Conservation (phyloP, 305 asterid species). For the Rubia balearica region DNA sequence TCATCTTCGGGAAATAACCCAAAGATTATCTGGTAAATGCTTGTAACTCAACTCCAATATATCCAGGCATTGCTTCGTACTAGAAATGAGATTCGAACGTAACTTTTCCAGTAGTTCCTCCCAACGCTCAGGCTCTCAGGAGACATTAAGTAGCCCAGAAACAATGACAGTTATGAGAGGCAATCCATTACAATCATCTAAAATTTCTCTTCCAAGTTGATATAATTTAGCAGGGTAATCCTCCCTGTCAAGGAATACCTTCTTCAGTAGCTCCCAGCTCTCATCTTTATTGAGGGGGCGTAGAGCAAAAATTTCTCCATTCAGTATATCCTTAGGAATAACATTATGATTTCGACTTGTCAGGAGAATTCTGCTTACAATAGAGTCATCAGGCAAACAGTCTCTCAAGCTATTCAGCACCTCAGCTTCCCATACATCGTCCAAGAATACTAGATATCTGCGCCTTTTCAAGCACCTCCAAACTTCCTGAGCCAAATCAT, state of each 20-base stretch:
- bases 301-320: background rate
- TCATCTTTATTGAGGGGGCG: background rate
- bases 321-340: background rate
- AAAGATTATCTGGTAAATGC: background rate
- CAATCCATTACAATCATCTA: background rate
- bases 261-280: background rate
- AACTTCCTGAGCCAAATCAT: background rate
- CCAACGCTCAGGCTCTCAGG: background rate
- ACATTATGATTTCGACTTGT: slow-evolving; percentile 5
- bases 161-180: slow-evolving; percentile 6
- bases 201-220: background rate
- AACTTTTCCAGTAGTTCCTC: background rate
- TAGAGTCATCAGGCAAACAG: background rate
- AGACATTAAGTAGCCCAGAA: background rate
- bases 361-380: background rate
- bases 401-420: background rate
- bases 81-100: background rate
- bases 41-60: slow-evolving; percentile 6
- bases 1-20: background rate
- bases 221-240: background rate
- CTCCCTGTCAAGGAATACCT: background rate
- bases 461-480: background rate
- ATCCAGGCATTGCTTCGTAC: background rate
- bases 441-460: background rate
- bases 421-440: background rate